These are phyloP conservation scores for Pichia nanzhaoensis DNA, from an alignment of 805 yeast species.

Conservation along the genomic window DNA sequence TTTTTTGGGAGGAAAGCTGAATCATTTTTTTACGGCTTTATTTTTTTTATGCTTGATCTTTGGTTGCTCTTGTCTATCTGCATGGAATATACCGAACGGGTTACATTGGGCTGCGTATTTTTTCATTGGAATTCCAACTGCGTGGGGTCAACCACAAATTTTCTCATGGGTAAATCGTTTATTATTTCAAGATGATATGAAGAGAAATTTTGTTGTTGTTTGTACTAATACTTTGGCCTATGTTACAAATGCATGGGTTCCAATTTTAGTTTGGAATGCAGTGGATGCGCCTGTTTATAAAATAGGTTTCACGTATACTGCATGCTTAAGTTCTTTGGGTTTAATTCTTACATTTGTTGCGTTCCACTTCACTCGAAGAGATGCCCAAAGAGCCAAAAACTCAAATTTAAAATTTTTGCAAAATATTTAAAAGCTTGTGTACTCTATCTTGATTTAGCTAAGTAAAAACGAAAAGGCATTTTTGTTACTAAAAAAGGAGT, in stretches of 20 bases:
- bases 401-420: neutral
- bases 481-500: too few species aligned
- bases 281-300: conserved; percentile 32
- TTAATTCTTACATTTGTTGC: conserved; percentile 27
- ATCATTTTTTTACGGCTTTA: conserved; percentile 31
- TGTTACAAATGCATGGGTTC: conserved; percentile 36
- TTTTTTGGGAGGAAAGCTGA: conserved; percentile 30
- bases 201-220: conserved; percentile 34
- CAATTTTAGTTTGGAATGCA: conserved; percentile 36
- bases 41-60: conserved; percentile 37
- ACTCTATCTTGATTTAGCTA: too few species aligned
- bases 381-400: conserved; percentile 3
- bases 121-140: conserved; percentile 40
- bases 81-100: conserved; percentile 43
- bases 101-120: conserved; percentile 48
- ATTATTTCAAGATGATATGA: conserved; percentile 38
- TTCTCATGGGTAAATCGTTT: conserved; percentile 50
- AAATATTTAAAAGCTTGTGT: too few species aligned
- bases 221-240: conserved; percentile 38
- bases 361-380: conserved; percentile 19
- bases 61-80: conserved; percentile 38
- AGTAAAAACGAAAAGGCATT: too few species aligned
- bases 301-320: conserved; percentile 34
- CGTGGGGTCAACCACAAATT: conserved; percentile 51
- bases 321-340: conserved; percentile 30